Conservation (phyloP, 2,329 filamentous ascomycete species). For the Cephalotrichum gorgonifer region DNA sequence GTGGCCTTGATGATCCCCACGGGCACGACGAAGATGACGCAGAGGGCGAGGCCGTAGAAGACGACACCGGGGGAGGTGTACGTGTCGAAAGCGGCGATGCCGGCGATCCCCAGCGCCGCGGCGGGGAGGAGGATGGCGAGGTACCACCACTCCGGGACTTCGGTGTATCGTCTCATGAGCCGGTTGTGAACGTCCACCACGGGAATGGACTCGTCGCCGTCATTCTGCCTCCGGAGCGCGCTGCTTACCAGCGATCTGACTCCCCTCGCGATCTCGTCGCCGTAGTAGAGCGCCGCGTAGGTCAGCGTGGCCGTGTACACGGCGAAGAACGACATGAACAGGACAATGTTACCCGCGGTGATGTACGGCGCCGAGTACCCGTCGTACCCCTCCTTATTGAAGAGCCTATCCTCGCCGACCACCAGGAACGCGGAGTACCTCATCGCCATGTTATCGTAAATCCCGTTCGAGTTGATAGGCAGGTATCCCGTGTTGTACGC, state of each 20-base stretch:
- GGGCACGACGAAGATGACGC: conserved; percentile 39
- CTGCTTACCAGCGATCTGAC: conserved; percentile 35
- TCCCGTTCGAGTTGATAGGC: conserved; percentile 39
- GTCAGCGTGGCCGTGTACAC: conserved; percentile 41
- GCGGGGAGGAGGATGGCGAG: conserved; percentile 28
- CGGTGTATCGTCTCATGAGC: conserved; percentile 33
- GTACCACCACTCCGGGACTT: conserved; percentile 48
- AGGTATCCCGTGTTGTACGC: conserved; percentile 46
- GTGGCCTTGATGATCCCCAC: conserved; percentile 42
- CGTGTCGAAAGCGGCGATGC: conserved; percentile 36
- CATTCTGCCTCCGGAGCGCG: conserved; percentile 25
- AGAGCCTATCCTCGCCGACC: conserved; percentile 30
- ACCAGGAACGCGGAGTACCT: conserved; percentile 35
- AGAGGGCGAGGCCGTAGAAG: conserved; percentile 38
- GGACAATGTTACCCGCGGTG: conserved; percentile 34
- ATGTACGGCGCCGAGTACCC: conserved; percentile 42
- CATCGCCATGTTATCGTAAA: conserved; percentile 37
- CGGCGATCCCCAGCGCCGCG: conserved; percentile 33
- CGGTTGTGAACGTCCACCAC: conserved; percentile 35
- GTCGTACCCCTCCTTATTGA: conserved; percentile 33
- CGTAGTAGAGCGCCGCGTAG: conserved; percentile 40
- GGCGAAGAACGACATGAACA: conserved; percentile 47
- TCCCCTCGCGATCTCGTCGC: conserved; percentile 37
- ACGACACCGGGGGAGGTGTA: conserved; percentile 40
- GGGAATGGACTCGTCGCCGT: conserved; percentile 19